Evolutionary conservation across 257 asterid species (phyloP), one percentile per base, ranked within the genome.

Genomic region (Solanum pimpinellifolium): DNA sequence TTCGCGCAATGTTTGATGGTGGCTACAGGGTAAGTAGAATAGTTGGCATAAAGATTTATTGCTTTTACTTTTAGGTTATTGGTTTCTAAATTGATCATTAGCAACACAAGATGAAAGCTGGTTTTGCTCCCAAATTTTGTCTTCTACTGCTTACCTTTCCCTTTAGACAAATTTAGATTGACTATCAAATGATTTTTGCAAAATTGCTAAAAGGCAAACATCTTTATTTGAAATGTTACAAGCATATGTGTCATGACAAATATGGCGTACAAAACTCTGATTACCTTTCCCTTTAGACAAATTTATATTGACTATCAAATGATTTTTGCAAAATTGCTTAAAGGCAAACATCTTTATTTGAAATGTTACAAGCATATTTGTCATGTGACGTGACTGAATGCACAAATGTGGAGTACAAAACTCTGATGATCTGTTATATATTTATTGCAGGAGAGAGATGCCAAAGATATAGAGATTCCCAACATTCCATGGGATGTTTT

Each of bases 1-100:
- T 96, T 90, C 93, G 98, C 78, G 99, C 98, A 86, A 96, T 96
- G 99, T 96, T 96, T 86, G 99, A 96, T 91, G 99, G 99, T 83
- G 98, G 98, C 89, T 96, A 95, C 90, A 94, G 99, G 98, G 99
- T 96, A 87, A 91, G 99, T 73, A 46, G 10, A 35, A 77, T 68
- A 62, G 18, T 13, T 41, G 29, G 42, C 16, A 6, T 41, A 76
- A 62, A 73, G n/a, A 33, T 11, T 69, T 56, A 56, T 27, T 85
- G 18, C 21, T 56, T 81, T 39, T 87, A 52, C 59, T 10, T 49
- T 18, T 56, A 27, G 31, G 27, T 80, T 70, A 47, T 85, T 68
- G 5, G 42, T 69, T 68, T 12, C 35, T 42, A 77, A 46, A 27
- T 47, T 46, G 68, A 46, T 47, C 84, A 80, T 46, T 80, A 16